Evolutionary conservation across 768 basidiomycete species (phyloP).

Genomic region (Tulasnella sp.): DNA sequence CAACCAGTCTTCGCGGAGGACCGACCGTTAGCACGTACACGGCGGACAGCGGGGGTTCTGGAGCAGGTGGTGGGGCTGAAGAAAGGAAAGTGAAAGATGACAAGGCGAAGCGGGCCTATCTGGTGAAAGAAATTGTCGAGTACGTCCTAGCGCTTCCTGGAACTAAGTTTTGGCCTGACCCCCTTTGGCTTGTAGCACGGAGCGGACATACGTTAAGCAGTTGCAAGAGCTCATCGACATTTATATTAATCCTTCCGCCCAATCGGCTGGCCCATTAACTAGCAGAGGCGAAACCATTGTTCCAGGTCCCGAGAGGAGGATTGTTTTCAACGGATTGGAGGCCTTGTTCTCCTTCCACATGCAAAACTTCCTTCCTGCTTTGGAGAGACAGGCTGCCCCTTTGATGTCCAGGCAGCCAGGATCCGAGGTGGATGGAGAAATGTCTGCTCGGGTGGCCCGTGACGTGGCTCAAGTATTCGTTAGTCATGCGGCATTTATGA

Average conservation of each 20-base stretch:
- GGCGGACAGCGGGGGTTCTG: slow-evolving; percentile 62
- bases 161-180: slow-evolving; percentile 30
- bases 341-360: slow-evolving; percentile 88
- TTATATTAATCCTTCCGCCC: slow-evolving; percentile 82
- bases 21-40: slow-evolving; percentile 67
- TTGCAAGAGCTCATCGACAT: slow-evolving; percentile 91
- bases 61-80: slow-evolving; percentile 43
- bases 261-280: slow-evolving; percentile 59
- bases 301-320: slow-evolving; percentile 77
- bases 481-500: slow-evolving; percentile 96
- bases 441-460: slow-evolving; percentile 71
- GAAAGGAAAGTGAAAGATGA: slow-evolving; percentile 93
- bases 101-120: slow-evolving; percentile 72
- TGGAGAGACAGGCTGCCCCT: slow-evolving; percentile 72
- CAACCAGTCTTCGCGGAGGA: slow-evolving; percentile 56
- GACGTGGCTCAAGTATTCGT: slow-evolving; percentile 85
- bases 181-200: slow-evolving; percentile 58
- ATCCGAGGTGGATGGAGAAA: slow-evolving; percentile 64
- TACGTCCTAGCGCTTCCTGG: slow-evolving; percentile 44
- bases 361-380: slow-evolving; percentile 85
- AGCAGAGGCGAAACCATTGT: slow-evolving; percentile 74
- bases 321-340: slow-evolving; percentile 90
- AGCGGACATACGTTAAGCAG: slow-evolving; percentile 92
- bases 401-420: slow-evolving; percentile 54
- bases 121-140: slow-evolving; percentile 90